phyloP scores from a whole-genome alignment of 495 filamentous ascomycete genomes.

The Staphylotrichum longicolle region DNA sequence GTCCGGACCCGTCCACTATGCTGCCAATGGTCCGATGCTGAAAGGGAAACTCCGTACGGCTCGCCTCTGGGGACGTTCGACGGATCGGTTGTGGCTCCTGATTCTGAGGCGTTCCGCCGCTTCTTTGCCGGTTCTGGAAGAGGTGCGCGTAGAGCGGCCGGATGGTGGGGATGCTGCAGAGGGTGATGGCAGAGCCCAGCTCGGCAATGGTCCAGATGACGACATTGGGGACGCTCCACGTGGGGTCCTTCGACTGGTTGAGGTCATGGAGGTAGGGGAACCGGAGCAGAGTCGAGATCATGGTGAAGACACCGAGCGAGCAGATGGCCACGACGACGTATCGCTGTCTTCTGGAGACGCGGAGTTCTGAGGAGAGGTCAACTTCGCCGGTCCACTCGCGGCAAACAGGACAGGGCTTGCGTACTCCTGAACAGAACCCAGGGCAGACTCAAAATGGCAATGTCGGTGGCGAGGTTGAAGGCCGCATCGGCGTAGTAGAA shows the following conservation, averaged over 20 bases:
- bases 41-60: no score
- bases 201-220: neutral
- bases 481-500: slow-evolving; percentile 33
- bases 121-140: neutral
- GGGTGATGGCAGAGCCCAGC: neutral
- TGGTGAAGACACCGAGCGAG: neutral
- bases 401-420: no score
- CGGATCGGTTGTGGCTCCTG: no score
- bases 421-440: no score
- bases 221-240: neutral
- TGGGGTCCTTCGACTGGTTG: neutral
- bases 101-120: no score
- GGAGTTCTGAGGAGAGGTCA: no score
- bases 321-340: no score
- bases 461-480: slow-evolving; percentile 32
- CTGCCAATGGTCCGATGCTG: no score
- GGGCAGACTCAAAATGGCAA: slow-evolving; percentile 36
- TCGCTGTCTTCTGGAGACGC: no score
- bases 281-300: neutral
- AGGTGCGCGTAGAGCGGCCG: neutral
- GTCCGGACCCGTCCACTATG: no score
- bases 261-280: neutral
- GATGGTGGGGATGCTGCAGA: neutral
- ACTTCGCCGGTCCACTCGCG: no score
- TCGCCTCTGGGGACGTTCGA: no score